These are phyloP conservation scores for Oryza brachyantha DNA, from an alignment of 176 grass and related monocot genomes.

Conservation along the genomic window DNA sequence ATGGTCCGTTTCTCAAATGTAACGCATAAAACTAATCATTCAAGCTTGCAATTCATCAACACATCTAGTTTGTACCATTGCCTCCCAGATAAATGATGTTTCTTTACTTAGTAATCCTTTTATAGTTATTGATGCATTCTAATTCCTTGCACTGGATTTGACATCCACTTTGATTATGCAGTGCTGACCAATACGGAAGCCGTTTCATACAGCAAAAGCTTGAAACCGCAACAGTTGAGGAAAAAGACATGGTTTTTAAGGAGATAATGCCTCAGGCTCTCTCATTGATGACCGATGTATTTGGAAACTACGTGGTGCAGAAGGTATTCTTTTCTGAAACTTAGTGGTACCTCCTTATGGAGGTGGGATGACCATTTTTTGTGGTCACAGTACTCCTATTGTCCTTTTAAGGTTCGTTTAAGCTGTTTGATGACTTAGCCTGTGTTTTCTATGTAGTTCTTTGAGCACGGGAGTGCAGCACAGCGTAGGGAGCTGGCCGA, in stretches of 20 bases:
- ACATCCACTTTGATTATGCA: constrained; percentile 41
- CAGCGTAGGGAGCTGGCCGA: constrained; percentile 78
- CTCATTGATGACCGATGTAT: constrained; percentile 92
- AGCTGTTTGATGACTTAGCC: constrained; percentile 6
- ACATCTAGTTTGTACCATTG: neutral
- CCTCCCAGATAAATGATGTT: neutral
- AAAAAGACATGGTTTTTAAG: constrained; percentile 88
- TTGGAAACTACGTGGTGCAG: constrained; percentile 96
- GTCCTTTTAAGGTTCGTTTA: constrained; percentile 16
- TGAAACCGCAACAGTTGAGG: constrained; percentile 82
- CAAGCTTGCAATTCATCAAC: neutral
- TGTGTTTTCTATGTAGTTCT: constrained; percentile 51
- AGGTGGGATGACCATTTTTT: constrained; percentile 17
- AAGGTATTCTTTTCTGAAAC: constrained; percentile 55
- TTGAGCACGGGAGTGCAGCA: constrained; percentile 62
- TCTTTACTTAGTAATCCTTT: neutral
- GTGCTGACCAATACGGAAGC: constrained; percentile 91
- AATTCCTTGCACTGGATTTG: neutral
- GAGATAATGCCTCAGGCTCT: constrained; percentile 84
- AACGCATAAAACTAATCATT: neutral
- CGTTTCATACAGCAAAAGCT: constrained; percentile 99
- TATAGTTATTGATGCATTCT: neutral
- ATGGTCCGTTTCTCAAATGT: neutral
- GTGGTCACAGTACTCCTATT: neutral
- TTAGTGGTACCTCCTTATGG: constrained; percentile 1